phyloP scores from a whole-genome alignment of 768 basidiomycete genomes.

The Lactarius hengduanensis region DNA sequence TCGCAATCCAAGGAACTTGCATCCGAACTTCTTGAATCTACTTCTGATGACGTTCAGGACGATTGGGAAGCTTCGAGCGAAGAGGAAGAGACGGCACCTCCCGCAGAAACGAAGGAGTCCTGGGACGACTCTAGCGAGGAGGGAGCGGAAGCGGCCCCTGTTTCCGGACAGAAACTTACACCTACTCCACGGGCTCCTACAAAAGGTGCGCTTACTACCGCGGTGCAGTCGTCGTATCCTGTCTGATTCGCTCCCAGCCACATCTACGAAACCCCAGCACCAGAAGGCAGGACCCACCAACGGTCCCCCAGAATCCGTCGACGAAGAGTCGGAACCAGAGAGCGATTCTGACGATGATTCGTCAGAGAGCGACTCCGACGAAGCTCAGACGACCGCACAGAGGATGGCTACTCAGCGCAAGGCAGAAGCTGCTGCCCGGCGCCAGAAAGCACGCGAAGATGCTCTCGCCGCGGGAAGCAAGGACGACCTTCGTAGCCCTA shows the following conservation, averaged over 20 bases:
- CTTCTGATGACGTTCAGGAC: constrained; percentile 37
- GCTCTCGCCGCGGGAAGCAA: constrained; percentile 85
- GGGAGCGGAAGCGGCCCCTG: constrained; percentile 34
- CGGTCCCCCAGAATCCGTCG: constrained; percentile 30
- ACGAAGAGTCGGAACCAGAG: constrained; percentile 46
- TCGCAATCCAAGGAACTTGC: constrained; percentile 26
- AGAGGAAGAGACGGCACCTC: constrained; percentile 40
- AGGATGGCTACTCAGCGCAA: constrained; percentile 68
- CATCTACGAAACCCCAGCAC: constrained; percentile 1
- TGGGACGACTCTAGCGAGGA: constrained; percentile 56
- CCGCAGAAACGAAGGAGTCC: constrained; percentile 28
- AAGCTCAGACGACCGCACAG: constrained; percentile 67
- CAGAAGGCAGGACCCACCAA: constrained; percentile 10
- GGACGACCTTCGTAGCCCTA: constrained; percentile 91
- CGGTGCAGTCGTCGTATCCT: neutral
- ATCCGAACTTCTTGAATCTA: constrained; percentile 28
- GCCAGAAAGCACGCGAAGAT: constrained; percentile 74
- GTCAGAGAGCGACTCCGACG: constrained; percentile 50
- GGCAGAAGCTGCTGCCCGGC: constrained; percentile 79
- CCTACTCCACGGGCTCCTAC: constrained; percentile 7
- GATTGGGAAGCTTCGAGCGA: constrained; percentile 72
- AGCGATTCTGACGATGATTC: constrained; percentile 34
- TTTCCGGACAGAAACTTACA: constrained; percentile 14
- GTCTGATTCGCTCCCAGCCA: constrained; percentile 11
- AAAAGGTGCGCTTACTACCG: constrained; percentile 12